Conservation (phyloP, 768 basidiomycete genomes). For the Clavulina sp. region DNA sequence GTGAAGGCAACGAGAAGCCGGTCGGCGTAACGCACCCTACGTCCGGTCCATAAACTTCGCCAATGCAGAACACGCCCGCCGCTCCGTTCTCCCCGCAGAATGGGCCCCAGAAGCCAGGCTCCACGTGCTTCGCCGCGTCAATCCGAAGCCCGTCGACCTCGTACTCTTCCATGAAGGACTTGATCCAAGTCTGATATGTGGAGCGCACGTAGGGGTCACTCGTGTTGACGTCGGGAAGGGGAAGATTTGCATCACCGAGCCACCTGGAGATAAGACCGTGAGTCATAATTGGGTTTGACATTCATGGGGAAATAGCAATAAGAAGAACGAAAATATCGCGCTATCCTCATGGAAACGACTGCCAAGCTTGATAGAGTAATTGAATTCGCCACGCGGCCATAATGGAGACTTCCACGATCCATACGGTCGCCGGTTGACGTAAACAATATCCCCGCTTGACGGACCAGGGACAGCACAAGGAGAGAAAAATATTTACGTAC, state of each 20-base stretch:
- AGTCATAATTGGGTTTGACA: background rate
- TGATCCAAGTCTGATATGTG: constrained; percentile 53
- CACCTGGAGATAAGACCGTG: constrained; percentile 22
- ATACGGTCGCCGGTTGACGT: too few relatives aligned
- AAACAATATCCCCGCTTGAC: too few relatives aligned
- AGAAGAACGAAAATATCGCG: too few relatives aligned
- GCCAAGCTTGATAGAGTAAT: too few relatives aligned
- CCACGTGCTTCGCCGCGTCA: constrained; percentile 52
- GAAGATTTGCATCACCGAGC: constrained; percentile 60
- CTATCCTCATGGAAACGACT: too few relatives aligned
- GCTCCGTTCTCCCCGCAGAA: constrained; percentile 34
- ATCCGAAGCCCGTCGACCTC: constrained; percentile 75
- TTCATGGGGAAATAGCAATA: too few relatives aligned
- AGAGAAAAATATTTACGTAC: background rate
- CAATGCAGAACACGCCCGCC: constrained; percentile 76
- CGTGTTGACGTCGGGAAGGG: constrained; percentile 68
- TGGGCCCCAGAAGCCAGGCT: constrained; percentile 54
- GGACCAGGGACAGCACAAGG: too few relatives aligned
- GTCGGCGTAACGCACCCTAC: constrained; percentile 16
- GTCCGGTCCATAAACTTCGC: constrained; percentile 50
- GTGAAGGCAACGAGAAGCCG: background rate
- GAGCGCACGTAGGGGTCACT: constrained; percentile 42
- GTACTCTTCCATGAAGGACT: constrained; percentile 47
- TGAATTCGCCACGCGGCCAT: too few relatives aligned
- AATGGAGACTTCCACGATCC: too few relatives aligned